Evolutionary conservation across 345 rosid species (phyloP).

Genomic region (Dipteronia dyeriana): DNA sequence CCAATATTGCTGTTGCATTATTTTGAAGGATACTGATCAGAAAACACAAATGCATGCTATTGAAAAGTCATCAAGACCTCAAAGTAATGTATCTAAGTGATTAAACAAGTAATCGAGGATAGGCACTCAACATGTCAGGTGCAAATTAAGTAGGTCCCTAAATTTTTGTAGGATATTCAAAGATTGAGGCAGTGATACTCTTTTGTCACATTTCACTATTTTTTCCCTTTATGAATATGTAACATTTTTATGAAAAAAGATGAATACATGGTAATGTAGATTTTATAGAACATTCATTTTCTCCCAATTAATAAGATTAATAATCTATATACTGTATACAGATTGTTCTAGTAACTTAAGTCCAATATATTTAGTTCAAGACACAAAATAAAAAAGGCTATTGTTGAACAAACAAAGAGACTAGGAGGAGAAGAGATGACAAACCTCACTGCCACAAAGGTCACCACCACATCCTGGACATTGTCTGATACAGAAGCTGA

Average conservation of each 20-base stretch:
- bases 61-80: not conserved
- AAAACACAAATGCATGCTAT: not conserved
- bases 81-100: not conserved
- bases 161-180: not conserved
- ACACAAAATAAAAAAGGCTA: not conserved
- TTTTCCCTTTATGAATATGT: not conserved
- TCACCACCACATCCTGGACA: slow-evolving; percentile 71
- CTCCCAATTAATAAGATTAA: not conserved
- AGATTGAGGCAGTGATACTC: not conserved
- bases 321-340: not conserved
- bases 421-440: slow-evolving; percentile 24
- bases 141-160: not conserved
- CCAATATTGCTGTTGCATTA: no score
- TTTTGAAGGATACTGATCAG: no score
- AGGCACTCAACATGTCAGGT: not conserved
- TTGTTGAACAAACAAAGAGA: not conserved
- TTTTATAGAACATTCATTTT: not conserved
- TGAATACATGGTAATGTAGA: not conserved
- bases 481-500: slow-evolving; percentile 59
- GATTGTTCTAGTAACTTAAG: no score
- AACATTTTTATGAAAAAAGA: not conserved
- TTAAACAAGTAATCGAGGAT: not conserved
- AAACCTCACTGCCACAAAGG: slow-evolving; percentile 80
- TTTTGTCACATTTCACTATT: not conserved
- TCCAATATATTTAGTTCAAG: not conserved